A percentile compares a stretch with the other conserved stretches of the same genome.
Evolutionary conservation across 257 asterid species (phyloP).

Genomic region (Ajuga chamaepitys): DNA sequence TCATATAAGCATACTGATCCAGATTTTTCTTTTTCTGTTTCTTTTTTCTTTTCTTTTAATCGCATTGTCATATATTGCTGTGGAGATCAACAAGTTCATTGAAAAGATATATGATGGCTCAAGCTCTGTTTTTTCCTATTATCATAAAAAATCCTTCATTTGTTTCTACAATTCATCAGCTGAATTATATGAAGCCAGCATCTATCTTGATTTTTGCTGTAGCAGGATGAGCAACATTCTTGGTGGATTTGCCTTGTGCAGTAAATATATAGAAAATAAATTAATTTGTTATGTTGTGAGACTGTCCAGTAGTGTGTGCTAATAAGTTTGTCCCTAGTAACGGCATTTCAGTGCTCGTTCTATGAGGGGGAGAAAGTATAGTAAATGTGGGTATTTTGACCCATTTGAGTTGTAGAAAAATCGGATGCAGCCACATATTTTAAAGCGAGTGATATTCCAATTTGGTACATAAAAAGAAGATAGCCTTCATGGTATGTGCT

Average conservation of each 20-base stretch:
- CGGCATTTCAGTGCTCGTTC: not conserved
- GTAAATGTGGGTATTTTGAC: too few species aligned
- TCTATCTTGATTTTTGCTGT: not conserved
- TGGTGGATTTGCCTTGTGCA: not conserved
- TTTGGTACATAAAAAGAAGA: too few species aligned
- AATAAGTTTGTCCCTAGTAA: not conserved
- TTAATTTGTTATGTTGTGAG: not conserved
- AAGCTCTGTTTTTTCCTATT: not conserved
- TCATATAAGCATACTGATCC: not conserved
- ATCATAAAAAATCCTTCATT: not conserved
- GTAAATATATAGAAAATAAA: not conserved
- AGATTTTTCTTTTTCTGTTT: not conserved
- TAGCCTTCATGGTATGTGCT: too few species aligned
- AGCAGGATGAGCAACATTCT: not conserved
- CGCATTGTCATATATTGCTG: too few species aligned
- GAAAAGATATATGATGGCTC: not conserved
- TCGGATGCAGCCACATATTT: too few species aligned
- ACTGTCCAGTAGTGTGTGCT: not conserved
- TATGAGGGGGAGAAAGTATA: not conserved
- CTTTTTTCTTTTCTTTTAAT: too few species aligned
- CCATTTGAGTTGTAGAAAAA: too few species aligned
- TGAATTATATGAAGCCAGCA: too few species aligned
- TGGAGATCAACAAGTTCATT: too few species aligned
- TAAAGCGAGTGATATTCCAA: too few species aligned
- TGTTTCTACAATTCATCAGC: not conserved